Evolutionary conservation across 306 rosid genomes (phyloP).

Genomic region (Prosopis cineraria): DNA sequence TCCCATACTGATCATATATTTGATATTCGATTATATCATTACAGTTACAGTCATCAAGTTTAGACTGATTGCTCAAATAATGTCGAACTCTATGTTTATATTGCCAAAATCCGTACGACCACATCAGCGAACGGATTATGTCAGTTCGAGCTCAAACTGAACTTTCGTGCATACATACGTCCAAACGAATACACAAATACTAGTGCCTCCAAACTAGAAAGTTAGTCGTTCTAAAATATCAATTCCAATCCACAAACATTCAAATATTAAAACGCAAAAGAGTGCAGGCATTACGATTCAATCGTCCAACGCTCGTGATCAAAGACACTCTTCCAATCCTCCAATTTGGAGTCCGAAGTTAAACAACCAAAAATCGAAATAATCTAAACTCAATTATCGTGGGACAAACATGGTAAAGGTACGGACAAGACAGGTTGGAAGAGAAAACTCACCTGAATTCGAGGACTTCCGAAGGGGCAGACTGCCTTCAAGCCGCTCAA

Average conservation of each 20-base stretch:
- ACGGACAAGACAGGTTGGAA: neutral
- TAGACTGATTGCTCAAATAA: neutral
- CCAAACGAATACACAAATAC: neutral
- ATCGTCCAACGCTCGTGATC: neutral
- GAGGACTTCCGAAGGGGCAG: conserved; percentile 56
- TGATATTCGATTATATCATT: neutral
- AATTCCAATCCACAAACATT: neutral
- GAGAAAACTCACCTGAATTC: conserved; percentile 44
- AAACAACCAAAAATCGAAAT: neutral
- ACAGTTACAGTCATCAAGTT: neutral
- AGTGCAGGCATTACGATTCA: neutral
- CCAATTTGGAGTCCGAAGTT: neutral
- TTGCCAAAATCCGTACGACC: neutral
- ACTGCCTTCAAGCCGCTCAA: conserved; percentile 79
- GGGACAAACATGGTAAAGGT: neutral
- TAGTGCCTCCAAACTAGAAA: conserved; percentile 19
- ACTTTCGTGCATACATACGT: neutral
- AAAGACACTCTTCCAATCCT: neutral
- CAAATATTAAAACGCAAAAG: neutral
- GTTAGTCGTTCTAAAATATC: neutral
- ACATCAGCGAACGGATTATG: conserved; percentile 1
- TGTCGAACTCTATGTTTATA: neutral
- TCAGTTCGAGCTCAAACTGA: neutral
- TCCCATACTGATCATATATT: neutral
- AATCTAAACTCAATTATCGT: neutral